A percentile compares a stretch with the other conserved stretches of the same genome.
Conservation (phyloP, 768 basidiomycete genomes). For the Symmetrospora coprosmae region DNA sequence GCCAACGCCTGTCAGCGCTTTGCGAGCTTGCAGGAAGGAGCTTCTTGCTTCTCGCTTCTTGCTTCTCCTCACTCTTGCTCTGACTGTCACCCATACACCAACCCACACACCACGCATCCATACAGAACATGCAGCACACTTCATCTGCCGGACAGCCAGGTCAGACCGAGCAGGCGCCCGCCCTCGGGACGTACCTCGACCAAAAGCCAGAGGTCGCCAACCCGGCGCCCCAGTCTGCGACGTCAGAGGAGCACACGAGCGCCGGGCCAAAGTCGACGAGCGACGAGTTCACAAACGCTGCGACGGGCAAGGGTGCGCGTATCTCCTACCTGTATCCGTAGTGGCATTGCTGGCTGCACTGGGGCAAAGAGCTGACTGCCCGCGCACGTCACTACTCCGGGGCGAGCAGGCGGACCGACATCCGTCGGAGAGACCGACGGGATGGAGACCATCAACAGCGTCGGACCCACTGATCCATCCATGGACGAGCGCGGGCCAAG, state of each 20-base stretch:
- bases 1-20: too few species aligned
- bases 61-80: too few species aligned
- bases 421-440: neutral
- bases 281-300: slow-evolving; percentile 4
- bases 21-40: too few species aligned
- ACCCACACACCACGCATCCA: too few species aligned
- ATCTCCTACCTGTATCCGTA: neutral
- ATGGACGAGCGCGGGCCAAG: neutral
- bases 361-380: neutral
- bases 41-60: too few species aligned
- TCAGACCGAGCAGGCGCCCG: neutral
- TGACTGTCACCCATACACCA: too few species aligned
- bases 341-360: neutral
- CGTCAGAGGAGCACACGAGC: neutral
- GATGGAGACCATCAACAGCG: neutral
- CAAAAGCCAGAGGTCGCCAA: slow-evolving; percentile 9
- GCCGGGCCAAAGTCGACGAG: neutral
- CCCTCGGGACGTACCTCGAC: neutral
- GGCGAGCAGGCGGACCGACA: neutral
- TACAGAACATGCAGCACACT: too few species aligned
- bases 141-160: too few species aligned
- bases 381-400: neutral
- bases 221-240: neutral
- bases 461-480: neutral
- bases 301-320: neutral